These are phyloP conservation scores for Auricularia sp. DNA, from an alignment of 768 basidiomycete species.

Conservation along the genomic window DNA sequence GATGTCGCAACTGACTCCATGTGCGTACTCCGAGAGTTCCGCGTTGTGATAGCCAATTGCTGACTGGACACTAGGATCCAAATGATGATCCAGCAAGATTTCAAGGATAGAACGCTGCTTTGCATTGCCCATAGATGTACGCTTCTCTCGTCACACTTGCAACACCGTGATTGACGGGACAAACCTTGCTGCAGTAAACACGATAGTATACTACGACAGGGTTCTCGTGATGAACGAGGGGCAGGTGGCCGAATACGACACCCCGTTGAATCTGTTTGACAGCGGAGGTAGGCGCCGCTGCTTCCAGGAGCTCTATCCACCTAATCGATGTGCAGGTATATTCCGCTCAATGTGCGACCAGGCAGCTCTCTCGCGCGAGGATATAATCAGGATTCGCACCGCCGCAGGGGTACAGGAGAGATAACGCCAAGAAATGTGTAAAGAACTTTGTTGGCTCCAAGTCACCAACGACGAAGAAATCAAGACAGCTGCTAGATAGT, in stretches of 20 bases:
- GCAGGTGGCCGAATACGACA: conserved; percentile 61
- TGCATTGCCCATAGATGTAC: conserved; percentile 53
- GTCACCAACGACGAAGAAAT: too few species aligned
- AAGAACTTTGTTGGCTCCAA: too few species aligned
- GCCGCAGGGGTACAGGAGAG: not conserved
- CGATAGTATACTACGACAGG: conserved; percentile 53
- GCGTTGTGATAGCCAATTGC: not conserved
- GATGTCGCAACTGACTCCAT: conserved; percentile 55
- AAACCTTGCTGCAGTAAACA: not conserved
- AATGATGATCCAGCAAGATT: conserved; percentile 54
- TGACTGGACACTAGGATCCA: conserved; percentile 40
- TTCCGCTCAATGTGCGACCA: conserved; percentile 68
- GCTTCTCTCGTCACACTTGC: conserved; percentile 22
- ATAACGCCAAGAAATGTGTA: not conserved
- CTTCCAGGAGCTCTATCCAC: too few species aligned
- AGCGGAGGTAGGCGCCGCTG: conserved; percentile 24
- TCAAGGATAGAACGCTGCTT: conserved; percentile 41
- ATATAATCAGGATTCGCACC: conserved; percentile 43
- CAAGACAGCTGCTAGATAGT: too few species aligned
- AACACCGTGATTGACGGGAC: conserved; percentile 8
- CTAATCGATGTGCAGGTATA: conserved; percentile 30
- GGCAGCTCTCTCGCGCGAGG: conserved; percentile 45
- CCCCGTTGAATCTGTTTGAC: conserved; percentile 57
- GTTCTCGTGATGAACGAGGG: conserved; percentile 68
- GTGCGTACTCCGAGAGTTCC: conserved; percentile 8